Conservation (phyloP, 2,329 filamentous ascomycete species). For the Coniosporium uncinatum region DNA sequence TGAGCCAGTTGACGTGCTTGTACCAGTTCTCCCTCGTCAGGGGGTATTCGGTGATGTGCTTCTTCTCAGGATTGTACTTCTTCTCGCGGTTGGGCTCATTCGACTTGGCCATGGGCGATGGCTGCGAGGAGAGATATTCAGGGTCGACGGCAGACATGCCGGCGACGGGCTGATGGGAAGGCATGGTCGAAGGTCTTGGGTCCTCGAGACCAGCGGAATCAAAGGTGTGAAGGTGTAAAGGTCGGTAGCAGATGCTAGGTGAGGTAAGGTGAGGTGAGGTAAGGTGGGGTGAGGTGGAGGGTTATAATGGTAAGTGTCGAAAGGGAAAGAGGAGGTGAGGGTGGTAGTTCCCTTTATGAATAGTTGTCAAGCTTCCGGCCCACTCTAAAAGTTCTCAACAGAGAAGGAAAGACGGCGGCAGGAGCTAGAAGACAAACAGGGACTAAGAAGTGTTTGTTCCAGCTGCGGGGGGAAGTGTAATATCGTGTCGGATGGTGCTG, state of each 20-base stretch:
- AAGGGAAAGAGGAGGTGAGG: neutral
- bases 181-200: slow-evolving; percentile 29
- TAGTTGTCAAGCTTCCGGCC: too few species aligned
- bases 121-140: slow-evolving; percentile 35
- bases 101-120: slow-evolving; percentile 39
- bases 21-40: slow-evolving; percentile 77
- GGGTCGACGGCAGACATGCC: slow-evolving; percentile 42
- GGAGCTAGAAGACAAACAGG: too few species aligned
- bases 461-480: too few species aligned
- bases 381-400: too few species aligned
- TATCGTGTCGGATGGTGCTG: too few species aligned
- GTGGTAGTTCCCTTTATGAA: too few species aligned
- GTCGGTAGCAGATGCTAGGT: neutral
- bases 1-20: slow-evolving; percentile 85
- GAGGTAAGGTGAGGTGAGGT: neutral
- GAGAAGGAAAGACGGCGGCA: too few species aligned
- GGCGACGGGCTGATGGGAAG: slow-evolving; percentile 43
- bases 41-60: slow-evolving; percentile 79
- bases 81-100: slow-evolving; percentile 45
- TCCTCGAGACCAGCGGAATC: neutral
- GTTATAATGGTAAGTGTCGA: neutral
- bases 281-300: neutral
- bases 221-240: neutral
- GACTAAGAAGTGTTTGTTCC: too few species aligned
- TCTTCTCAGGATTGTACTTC: slow-evolving; percentile 59